These are phyloP conservation scores for Zasmidium cellare DNA, from an alignment of 2,329 filamentous ascomycete genomes.

Conservation along the genomic window DNA sequence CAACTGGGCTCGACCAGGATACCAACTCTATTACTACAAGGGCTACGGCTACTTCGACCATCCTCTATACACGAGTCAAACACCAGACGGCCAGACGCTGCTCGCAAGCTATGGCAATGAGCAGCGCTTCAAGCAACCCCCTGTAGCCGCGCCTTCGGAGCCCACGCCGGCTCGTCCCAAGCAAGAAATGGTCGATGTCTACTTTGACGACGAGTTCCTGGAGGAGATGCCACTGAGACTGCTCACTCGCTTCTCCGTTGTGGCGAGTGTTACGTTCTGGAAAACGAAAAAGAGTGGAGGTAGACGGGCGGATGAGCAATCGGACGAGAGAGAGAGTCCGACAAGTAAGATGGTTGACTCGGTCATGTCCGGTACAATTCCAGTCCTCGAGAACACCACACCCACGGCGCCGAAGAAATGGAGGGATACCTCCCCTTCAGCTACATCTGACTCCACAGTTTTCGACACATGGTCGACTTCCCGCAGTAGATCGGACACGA, in stretches of 20 bases:
- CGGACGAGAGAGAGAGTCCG: not conserved
- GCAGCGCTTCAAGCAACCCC: not conserved
- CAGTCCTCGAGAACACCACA: too few relatives aligned
- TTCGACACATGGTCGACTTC: not conserved
- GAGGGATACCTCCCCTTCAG: not conserved
- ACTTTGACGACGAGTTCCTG: slow-evolving; percentile 10
- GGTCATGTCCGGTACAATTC: not conserved
- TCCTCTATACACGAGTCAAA: slow-evolving; percentile 7
- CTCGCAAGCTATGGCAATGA: slow-evolving; percentile 10
- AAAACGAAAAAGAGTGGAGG: not conserved
- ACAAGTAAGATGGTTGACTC: not conserved
- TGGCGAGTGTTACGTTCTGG: slow-evolving; percentile 6
- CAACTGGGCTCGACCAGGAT: slow-evolving; percentile 7
- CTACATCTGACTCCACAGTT: not conserved
- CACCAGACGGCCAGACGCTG: slow-evolving; percentile 3
- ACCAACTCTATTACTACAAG: slow-evolving; percentile 12
- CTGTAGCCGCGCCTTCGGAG: not conserved
- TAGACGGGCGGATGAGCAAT: not conserved
- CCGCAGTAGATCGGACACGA: not conserved
- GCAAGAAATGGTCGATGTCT: slow-evolving; percentile 11
- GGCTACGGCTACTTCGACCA: slow-evolving; percentile 5
- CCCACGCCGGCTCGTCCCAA: too few relatives aligned
- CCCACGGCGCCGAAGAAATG: too few relatives aligned
- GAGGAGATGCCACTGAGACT: slow-evolving; percentile 11
- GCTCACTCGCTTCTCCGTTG: slow-evolving; percentile 13